A percentile compares a stretch with the other conserved stretches of the same genome.
These are phyloP conservation scores for Pythium dissimile DNA, from an alignment of 352 stramenopile species.

Conservation along the genomic window DNA sequence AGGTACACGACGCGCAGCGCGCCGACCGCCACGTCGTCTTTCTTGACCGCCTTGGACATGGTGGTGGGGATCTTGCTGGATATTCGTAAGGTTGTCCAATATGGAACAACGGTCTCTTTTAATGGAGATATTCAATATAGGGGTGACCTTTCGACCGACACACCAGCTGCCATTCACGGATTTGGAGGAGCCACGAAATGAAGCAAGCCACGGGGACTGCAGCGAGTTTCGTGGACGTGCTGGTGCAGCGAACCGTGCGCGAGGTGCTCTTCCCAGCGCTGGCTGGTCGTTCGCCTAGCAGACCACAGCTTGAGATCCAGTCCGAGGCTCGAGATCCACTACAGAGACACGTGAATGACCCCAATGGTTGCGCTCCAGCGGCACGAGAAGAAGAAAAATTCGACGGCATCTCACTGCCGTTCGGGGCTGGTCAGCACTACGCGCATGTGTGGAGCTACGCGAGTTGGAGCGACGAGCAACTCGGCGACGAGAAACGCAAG, in stretches of 20 bases:
- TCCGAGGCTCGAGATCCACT: no score
- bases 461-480: conserved; percentile 28
- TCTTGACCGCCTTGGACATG: conserved; percentile 81
- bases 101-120: not conserved
- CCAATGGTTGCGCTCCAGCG: no score
- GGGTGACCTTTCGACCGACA: not conserved
- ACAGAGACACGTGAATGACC: no score
- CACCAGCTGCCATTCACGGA: no score
- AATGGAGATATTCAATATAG: no score
- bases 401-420: not conserved
- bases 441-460: conserved; percentile 29
- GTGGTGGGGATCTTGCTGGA: not conserved
- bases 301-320: no score
- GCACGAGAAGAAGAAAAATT: not conserved
- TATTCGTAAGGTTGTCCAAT: not conserved
- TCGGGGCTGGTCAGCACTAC: conserved; percentile 2
- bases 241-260: conserved; percentile 44
- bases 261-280: conserved; percentile 31
- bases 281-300: not conserved
- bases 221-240: conserved; percentile 27
- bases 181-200: no score
- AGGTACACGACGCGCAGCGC: conserved; percentile 66
- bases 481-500: conserved; percentile 31
- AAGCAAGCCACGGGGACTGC: not conserved
- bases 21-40: conserved; percentile 71